Evolutionary conservation across 805 yeast genomes (phyloP).

Genomic region (Pachysolen tannophilus): DNA sequence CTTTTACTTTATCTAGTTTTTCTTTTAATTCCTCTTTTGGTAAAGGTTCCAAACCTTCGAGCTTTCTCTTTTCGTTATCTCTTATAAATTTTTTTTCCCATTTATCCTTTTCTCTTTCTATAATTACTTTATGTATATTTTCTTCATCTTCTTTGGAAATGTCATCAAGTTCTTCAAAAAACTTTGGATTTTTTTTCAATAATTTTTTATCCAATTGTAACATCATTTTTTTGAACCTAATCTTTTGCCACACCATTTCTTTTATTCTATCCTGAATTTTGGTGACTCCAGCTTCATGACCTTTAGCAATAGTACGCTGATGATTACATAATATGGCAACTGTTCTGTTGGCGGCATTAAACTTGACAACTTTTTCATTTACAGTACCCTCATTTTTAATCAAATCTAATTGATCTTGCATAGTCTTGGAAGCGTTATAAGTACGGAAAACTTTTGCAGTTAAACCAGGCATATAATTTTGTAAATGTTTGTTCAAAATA

Average conservation of each 20-base stretch:
- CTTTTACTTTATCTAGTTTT: slow-evolving; percentile 48
- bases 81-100: slow-evolving; percentile 56
- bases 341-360: slow-evolving; percentile 91
- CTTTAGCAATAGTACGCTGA: slow-evolving; percentile 85
- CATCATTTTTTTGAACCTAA: slow-evolving; percentile 65
- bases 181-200: slow-evolving; percentile 43
- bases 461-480: slow-evolving; percentile 83
- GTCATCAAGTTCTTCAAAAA: slow-evolving; percentile 62
- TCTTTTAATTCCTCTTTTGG: slow-evolving; percentile 51
- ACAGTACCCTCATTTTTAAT: slow-evolving; percentile 84
- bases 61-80: slow-evolving; percentile 67
- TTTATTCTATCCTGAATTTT: slow-evolving; percentile 70
- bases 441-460: slow-evolving; percentile 98
- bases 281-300: slow-evolving; percentile 73
- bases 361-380: slow-evolving; percentile 77
- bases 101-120: slow-evolving; percentile 61
- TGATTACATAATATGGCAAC: slow-evolving; percentile 96
- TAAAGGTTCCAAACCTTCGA: slow-evolving; percentile 45
- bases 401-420: slow-evolving; percentile 88
- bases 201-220: slow-evolving; percentile 49
- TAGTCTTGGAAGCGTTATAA: slow-evolving; percentile 90
- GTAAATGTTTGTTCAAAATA: slow-evolving; percentile 76
- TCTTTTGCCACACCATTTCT: slow-evolving; percentile 81
- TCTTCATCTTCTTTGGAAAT: slow-evolving; percentile 57
- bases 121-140: slow-evolving; percentile 47